Percentiles rank a stretch among this genome's conserved stretches.
phyloP scores from a whole-genome alignment of 2,329 filamentous ascomycete genomes.

The Fusarium burgessii region DNA sequence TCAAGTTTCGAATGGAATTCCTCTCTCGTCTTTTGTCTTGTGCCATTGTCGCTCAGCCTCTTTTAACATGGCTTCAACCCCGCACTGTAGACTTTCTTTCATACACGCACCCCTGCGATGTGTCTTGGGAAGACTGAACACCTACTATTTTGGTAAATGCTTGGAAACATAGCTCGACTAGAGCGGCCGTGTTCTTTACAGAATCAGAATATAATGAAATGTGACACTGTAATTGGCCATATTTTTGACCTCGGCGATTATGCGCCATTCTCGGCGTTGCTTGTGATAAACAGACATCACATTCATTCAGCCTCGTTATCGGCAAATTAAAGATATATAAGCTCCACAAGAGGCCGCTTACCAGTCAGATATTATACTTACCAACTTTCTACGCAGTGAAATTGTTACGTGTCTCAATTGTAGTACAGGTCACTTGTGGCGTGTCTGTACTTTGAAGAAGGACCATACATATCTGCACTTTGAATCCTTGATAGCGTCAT shows the following conservation, averaged over 20 bases:
- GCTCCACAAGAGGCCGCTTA: background rate
- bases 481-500: slow-evolving; percentile 36
- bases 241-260: slow-evolving; percentile 30
- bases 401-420: background rate
- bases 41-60: slow-evolving; percentile 12
- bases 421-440: slow-evolving; percentile 1
- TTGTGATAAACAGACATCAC: slow-evolving; percentile 25
- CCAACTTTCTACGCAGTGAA: background rate
- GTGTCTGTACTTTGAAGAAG: slow-evolving; percentile 4
- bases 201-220: background rate
- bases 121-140: slow-evolving; percentile 14
- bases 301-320: background rate
- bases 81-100: slow-evolving; percentile 9
- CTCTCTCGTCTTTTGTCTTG: background rate
- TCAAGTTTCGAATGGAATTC: slow-evolving; percentile 3
- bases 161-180: background rate
- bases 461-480: slow-evolving; percentile 4
- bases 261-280: slow-evolving; percentile 30
- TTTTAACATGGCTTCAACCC: slow-evolving; percentile 4
- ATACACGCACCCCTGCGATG: slow-evolving; percentile 14
- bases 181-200: background rate
- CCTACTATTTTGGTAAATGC: slow-evolving; percentile 22
- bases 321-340: slow-evolving; percentile 1
- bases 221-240: slow-evolving; percentile 3
- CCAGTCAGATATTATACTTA: background rate